These are phyloP conservation scores for Escallonia herrerae DNA, from an alignment of 129 eudicot genomes.

Conservation along the genomic window DNA sequence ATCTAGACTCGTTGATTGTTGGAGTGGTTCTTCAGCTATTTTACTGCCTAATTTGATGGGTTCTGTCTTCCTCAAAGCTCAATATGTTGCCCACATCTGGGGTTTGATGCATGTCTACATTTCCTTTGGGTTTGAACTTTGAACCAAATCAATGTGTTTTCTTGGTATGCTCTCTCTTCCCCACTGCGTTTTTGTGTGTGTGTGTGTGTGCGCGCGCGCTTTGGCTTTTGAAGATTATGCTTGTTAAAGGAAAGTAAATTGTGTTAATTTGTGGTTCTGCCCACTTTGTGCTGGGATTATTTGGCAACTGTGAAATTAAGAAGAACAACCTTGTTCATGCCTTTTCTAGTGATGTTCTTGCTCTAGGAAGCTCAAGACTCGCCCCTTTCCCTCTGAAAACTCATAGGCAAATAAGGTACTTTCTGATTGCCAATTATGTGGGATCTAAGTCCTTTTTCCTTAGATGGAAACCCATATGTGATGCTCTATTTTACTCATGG, in stretches of 20 bases:
- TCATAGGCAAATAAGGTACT: neutral
- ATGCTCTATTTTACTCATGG: neutral
- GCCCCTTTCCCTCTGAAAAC: neutral
- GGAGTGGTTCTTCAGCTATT: neutral
- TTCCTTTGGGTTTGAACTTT: neutral
- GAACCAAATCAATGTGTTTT: neutral
- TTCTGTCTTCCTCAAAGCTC: neutral
- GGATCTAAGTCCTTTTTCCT: neutral
- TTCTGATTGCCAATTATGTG: neutral
- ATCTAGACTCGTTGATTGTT: constrained; percentile 1
- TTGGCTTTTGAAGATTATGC: neutral
- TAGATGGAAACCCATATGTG: neutral
- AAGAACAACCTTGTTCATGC: neutral
- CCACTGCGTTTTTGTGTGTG: no score
- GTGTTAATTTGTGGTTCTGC: neutral
- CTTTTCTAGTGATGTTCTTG: neutral
- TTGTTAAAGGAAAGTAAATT: neutral
- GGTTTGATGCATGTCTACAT: no score
- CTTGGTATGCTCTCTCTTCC: no score
- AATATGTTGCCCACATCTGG: neutral
- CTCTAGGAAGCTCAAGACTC: neutral
- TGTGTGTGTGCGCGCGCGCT: no score
- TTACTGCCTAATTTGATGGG: neutral
- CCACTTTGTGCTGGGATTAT: no score
- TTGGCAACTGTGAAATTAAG: neutral